These are phyloP conservation scores for Apiospora kogelbergensis DNA, from an alignment of 2,329 filamentous ascomycete genomes.

Conservation along the genomic window DNA sequence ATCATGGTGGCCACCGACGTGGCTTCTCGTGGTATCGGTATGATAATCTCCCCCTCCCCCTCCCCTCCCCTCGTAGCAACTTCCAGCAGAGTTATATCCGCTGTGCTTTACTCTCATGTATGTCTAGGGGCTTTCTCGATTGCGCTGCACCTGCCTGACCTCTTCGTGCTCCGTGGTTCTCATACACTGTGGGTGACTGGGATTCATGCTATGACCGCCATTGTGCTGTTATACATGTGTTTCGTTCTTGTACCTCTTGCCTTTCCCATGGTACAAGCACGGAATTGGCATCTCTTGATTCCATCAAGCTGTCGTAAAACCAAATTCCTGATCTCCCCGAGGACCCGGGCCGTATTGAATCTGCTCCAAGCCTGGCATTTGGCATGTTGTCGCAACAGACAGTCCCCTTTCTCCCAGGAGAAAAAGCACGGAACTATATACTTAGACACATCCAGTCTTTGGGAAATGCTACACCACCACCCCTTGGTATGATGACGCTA, in stretches of 20 bases:
- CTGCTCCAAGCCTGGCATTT: slow-evolving; percentile 41
- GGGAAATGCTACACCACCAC: slow-evolving; percentile 61
- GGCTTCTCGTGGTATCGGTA: slow-evolving; percentile 99
- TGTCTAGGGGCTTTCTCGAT: slow-evolving; percentile 83
- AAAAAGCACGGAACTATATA: slow-evolving; percentile 50
- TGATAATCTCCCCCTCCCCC: slow-evolving; percentile 64
- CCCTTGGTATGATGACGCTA: slow-evolving; percentile 68
- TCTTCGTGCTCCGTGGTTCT: slow-evolving; percentile 81
- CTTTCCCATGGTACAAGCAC: slow-evolving; percentile 67
- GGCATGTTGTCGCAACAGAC: slow-evolving; percentile 60
- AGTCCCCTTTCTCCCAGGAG: slow-evolving; percentile 58
- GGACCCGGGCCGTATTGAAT: slow-evolving; percentile 55
- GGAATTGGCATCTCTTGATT: slow-evolving; percentile 78
- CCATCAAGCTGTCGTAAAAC: slow-evolving; percentile 63
- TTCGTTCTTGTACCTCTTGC: slow-evolving; percentile 69
- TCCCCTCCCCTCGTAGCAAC: slow-evolving; percentile 45
- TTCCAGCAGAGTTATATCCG: slow-evolving; percentile 58
- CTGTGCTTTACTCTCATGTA: slow-evolving; percentile 90
- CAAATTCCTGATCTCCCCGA: slow-evolving; percentile 56
- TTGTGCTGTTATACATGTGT: slow-evolving; percentile 70
- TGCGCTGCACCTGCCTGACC: slow-evolving; percentile 89
- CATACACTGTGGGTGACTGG: slow-evolving; percentile 81
- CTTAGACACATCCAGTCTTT: slow-evolving; percentile 51
- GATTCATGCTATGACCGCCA: slow-evolving; percentile 69
- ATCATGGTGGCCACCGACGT: slow-evolving; percentile 99